Evolutionary conservation across 2,329 filamentous ascomycete genomes (phyloP), one percentile per base, ranked within the genome.

Genomic region (Aspergillus sclerotialis): DNA sequence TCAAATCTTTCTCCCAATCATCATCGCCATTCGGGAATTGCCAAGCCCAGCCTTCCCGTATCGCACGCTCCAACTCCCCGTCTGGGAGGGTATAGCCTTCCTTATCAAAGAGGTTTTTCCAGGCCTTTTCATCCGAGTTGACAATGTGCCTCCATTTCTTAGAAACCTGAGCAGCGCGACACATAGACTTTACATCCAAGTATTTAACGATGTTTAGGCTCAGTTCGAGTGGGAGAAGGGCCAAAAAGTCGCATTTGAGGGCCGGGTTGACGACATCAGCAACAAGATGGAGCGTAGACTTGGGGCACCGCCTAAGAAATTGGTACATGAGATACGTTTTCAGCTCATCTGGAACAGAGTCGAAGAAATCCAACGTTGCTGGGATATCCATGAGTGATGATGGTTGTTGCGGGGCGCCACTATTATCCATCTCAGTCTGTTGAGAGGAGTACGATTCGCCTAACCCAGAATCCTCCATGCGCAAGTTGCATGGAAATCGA

Each of bases 251-350:
- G 55, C 88, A 94, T 60, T 94, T 95, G 37, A 98, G 65, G 0
- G 90, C 87, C 6, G 92, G 92, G 52, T 94, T 95, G 45, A 98
- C 89, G 10, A 88, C 80, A 46, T 88, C 81, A 23, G 90, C 88
- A 36, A 98, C 82, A 35, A 94, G 81, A 52, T 92, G 87, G 4
- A 98, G 70, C 0, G 89, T 94, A 27, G 87, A 82, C 46, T 93
- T 84, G 5, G 87, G 78, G 53, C 89, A 96, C 30, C 92, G 76
- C 37, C 86, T 82, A 16, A 98, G 73, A 36, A 98, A 78, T 56
- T 98, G 90, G 56, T 93, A 96, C 80, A 98, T 94, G 64, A 98
- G 82, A 55, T 94, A 94, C 0, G 84, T 84, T 64, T 98, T 92
- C 75, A 98, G 80, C 50, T 92, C 83, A 28, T 84, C 78, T 2